phyloP scores from a whole-genome alignment of 768 basidiomycete genomes.

The Lentinula raphanica region DNA sequence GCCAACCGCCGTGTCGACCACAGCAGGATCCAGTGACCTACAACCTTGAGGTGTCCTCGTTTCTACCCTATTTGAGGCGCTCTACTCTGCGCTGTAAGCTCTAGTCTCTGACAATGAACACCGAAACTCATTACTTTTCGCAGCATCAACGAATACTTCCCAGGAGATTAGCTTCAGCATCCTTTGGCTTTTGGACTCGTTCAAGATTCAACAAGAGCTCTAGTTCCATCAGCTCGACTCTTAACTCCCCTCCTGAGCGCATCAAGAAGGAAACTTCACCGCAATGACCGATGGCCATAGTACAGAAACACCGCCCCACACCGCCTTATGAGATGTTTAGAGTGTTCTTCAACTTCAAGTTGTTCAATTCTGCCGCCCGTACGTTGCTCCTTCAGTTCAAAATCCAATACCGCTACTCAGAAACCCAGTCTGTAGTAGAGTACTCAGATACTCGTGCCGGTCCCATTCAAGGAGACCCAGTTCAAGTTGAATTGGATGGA shows the following conservation, averaged over 20 bases:
- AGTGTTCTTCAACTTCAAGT: constrained; percentile 96
- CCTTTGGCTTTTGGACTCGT: background rate
- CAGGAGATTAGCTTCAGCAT: constrained; percentile 12
- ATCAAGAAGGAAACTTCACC: background rate
- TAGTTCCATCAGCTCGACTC: background rate
- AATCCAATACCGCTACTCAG: constrained; percentile 90
- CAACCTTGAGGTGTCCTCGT: background rate
- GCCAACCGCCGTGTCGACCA: background rate
- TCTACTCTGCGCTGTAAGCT: background rate
- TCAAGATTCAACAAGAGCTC: background rate
- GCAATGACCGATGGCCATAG: constrained; percentile 11
- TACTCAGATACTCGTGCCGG: too few species aligned
- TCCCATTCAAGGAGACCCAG: too few species aligned
- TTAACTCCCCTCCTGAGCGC: background rate
- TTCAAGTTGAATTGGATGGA: too few species aligned
- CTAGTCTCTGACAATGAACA: constrained; percentile 9
- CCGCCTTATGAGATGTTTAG: constrained; percentile 98
- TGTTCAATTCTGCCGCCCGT: too few species aligned
- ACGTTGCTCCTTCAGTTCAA: constrained; percentile 66
- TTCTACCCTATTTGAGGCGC: background rate
- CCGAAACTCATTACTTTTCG: constrained; percentile 22
- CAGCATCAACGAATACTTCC: constrained; percentile 22
- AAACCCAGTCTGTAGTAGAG: too few species aligned
- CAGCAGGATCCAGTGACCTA: background rate
- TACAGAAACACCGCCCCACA: constrained; percentile 17